Base-by-base conservation (phyloP, 371 early-diverging fungal species). In the Cokeromyces recurvatus region DNA sequence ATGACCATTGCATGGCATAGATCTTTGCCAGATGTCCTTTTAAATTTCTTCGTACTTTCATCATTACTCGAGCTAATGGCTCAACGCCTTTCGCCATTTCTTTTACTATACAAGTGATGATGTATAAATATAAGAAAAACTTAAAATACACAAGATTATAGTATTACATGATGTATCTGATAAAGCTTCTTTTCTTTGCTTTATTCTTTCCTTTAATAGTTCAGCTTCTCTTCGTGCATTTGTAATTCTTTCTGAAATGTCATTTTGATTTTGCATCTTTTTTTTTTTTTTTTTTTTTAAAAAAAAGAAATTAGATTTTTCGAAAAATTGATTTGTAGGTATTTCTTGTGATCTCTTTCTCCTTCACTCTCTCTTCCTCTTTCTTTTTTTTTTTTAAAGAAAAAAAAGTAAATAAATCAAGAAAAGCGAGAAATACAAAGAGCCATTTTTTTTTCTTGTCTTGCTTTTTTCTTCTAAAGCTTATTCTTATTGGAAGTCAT, bases 1-100 rank as follows among this genome's bases (percentile, higher is more conserved):
- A 74, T 1, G 94, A 89, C 96, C 97, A 98, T 68, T 98, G 95
- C 97, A 98, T 95, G n/a, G 98, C 95, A 62, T 98, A 97, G 53
- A 98, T 92, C 63, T 98, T 98, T 27, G 96, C 96, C 42, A 96
- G 73, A 72, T 98, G 98, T 32, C 98, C 98, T 70, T 91, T 93
- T 25, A 98, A 77, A 23, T 89, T 92, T 46, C 97, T 81, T 22
- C 95, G 88, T 48, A 94, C 93, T 65, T 94, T 95, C 87, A 97
- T 92, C 25, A 79, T 81, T 38, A 93, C 73, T 36, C 93, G 78
- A n/a, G 96, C 95, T 43, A 97, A 71, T n/a, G 90, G 82, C 44
- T 91, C 85, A n/a, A 85, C 57, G 10, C 75, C 71, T 46, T 75
- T 66, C 5, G 79, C 77, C 71, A 79, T 74, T 40, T 50, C 27